Base-by-base conservation (phyloP, 495 filamentous ascomycete genomes). In the Neurospora intermedia region DNA sequence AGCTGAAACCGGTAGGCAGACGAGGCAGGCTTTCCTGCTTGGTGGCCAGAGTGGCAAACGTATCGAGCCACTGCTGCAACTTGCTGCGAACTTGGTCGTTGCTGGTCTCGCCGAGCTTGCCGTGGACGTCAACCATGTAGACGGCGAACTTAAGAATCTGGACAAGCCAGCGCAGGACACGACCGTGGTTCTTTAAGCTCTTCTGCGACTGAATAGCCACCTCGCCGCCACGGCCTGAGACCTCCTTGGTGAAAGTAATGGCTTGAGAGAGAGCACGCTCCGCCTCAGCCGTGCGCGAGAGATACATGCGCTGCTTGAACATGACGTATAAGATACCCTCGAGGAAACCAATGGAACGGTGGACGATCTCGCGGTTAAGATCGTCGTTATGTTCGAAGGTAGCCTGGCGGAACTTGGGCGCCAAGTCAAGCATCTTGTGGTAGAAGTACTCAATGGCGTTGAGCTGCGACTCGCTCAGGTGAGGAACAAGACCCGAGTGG, bases 381-480 rank as follows among this genome's bases (percentile, higher is more conserved):
- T 98, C 96, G 20, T 92, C 91, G 0, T 91, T 94, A 80, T 94
- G 94, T 43, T 91, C 90, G 20, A 87, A 84, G 13, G 86, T 81
- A 23, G 89, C 85, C 48, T 88, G 82, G 75, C 94, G 87, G 59
- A 91, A 89, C 59, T 87, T 85, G 39, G 90, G 88, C 39, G 93
- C 84, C 23, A 93, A 78, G 77, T 93, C 91, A 11, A 97, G 79
- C 43, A 91, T 82, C 75, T 91, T 89, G 80, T 96, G 89, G 82
- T 96, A 93, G 76, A 92, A 91, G 71, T 90, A 88, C 39, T 94
- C 88, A n/a, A 87, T 81, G 43, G 83, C 86, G 27, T 77, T 77
- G 54, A 82, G 69, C 20, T 79, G 62, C 4, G 72, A 38, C 35
- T 42, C 42, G n/a, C n/a, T 41, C 42, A 75, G 69, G 23, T 75